These are phyloP conservation scores for Warburgia ugandensis DNA, from an alignment of 164 flowering plant species.

Conservation along the genomic window DNA sequence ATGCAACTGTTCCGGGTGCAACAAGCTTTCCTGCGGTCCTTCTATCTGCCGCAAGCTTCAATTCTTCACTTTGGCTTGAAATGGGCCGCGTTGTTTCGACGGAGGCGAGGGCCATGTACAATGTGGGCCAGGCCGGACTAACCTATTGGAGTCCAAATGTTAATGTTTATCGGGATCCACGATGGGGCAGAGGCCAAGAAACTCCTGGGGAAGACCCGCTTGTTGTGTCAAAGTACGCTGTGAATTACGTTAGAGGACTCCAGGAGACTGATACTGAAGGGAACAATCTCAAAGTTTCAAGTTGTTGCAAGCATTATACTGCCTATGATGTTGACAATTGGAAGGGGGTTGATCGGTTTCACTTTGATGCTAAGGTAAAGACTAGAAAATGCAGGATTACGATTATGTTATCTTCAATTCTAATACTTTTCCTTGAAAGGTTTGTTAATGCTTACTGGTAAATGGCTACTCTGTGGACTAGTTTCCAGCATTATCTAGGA, in stretches of 20 bases:
- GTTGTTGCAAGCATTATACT: slow-evolving; percentile 73
- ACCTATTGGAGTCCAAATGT: slow-evolving; percentile 61
- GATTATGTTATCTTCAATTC: no score
- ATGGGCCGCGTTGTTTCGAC: slow-evolving; percentile 58
- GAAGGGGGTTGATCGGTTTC: slow-evolving; percentile 51
- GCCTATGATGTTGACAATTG: slow-evolving; percentile 68
- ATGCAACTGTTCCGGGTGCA: slow-evolving; percentile 45
- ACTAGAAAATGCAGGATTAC: no score
- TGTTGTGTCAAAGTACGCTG: slow-evolving; percentile 40
- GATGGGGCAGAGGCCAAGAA: slow-evolving; percentile 68
- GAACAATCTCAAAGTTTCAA: slow-evolving; percentile 41
- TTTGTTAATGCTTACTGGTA: no score
- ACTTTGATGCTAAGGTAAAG: slow-evolving; percentile 54
- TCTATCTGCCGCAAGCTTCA: slow-evolving; percentile 41
- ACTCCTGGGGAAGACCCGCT: slow-evolving; percentile 72
- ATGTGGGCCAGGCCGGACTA: slow-evolving; percentile 45
- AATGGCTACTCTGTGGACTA: no score
- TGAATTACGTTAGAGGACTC: slow-evolving; percentile 47
- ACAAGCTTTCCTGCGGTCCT: slow-evolving; percentile 63
- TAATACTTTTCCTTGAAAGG: no score
- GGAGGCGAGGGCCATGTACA: slow-evolving; percentile 67
- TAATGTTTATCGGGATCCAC: slow-evolving; percentile 53
- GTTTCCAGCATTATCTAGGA: no score
- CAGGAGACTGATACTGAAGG: slow-evolving; percentile 31
- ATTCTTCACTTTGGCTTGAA: slow-evolving; percentile 35